phyloP scores from a whole-genome alignment of 2,329 filamentous ascomycete species.

The Fusarium sp. region DNA sequence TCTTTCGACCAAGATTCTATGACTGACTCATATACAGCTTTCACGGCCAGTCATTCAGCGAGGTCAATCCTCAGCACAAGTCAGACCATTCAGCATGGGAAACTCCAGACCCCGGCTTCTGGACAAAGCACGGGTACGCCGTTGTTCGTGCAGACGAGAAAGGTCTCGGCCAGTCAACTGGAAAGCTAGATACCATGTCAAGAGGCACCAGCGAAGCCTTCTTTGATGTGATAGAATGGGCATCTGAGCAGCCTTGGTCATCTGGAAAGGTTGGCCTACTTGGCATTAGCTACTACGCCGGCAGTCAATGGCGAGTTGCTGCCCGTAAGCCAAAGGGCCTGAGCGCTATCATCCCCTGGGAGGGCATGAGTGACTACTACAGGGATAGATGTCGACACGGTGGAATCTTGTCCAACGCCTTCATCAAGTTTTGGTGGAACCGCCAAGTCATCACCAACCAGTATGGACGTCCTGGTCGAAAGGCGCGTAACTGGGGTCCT shows the following conservation, averaged over 20 bases:
- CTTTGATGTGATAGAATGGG: constrained; percentile 63
- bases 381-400: constrained; percentile 69
- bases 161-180: constrained; percentile 60
- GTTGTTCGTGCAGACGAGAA: constrained; percentile 65
- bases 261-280: constrained; percentile 60
- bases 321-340: constrained; percentile 59
- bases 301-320: constrained; percentile 61
- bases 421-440: constrained; percentile 57
- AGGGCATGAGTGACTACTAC: constrained; percentile 66
- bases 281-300: constrained; percentile 61
- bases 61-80: constrained; percentile 65
- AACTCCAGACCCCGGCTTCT: constrained; percentile 67
- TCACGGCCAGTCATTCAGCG: constrained; percentile 54
- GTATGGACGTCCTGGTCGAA: constrained; percentile 67
- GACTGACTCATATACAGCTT: constrained; percentile 46
- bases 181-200: constrained; percentile 62
- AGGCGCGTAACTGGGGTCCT: constrained; percentile 62
- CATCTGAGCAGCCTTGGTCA: constrained; percentile 57
- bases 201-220: constrained; percentile 60
- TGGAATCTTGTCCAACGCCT: constrained; percentile 68
- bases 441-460: constrained; percentile 63
- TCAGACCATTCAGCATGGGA: constrained; percentile 68
- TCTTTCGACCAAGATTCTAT: fast-evolving
- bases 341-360: constrained; percentile 60
- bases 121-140: constrained; percentile 65